Percentiles rank a stretch among this genome's conserved stretches.
Conservation (phyloP, 2,329 filamentous ascomycete species). For the Chaetomium olivaceum region DNA sequence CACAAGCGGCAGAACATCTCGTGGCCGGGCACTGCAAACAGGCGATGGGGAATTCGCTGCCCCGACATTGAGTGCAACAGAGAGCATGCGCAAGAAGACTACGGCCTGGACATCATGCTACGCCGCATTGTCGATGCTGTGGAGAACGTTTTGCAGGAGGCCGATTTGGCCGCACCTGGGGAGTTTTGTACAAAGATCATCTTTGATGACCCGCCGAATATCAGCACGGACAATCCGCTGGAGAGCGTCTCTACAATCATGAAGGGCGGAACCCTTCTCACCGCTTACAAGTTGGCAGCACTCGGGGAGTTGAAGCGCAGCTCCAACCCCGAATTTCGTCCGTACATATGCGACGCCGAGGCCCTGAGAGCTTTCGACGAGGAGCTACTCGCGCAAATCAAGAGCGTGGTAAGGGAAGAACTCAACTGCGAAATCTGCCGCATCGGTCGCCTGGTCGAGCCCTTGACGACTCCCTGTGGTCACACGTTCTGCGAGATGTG, state of each 20-base stretch:
- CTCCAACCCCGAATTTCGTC: not conserved
- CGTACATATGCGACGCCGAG: not conserved
- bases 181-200: not conserved
- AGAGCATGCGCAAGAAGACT: not conserved
- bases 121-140: not conserved
- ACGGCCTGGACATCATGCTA: not conserved
- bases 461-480: not conserved
- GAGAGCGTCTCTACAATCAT: not conserved
- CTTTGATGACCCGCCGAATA: not conserved
- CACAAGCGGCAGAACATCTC: not conserved
- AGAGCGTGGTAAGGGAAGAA: not conserved
- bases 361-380: not conserved
- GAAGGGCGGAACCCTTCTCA: not conserved
- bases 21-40: not conserved
- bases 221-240: not conserved
- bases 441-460: not conserved
- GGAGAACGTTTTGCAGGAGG: not conserved
- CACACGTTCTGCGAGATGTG: not conserved
- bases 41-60: not conserved
- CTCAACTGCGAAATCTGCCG: not conserved
- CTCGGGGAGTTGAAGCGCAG: not conserved
- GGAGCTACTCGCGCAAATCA: not conserved
- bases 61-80: not conserved
- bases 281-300: not conserved
- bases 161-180: not conserved